phyloP scores from a whole-genome alignment of 78 protist species.

The Ministeria vibrans region DNA sequence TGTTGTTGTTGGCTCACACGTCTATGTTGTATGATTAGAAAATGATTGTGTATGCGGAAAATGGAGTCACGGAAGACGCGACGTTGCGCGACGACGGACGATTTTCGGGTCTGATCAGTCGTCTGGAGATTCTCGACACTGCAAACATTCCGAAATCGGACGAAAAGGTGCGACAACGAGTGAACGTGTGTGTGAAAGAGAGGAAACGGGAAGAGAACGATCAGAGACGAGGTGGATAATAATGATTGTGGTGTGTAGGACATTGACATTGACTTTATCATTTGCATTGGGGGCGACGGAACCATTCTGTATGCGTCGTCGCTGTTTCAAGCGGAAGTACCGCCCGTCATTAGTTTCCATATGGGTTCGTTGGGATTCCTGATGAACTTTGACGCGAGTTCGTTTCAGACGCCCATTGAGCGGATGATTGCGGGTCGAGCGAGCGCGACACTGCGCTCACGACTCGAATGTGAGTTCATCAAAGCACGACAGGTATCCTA shows the following conservation, averaged over 20 bases:
- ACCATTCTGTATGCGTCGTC: slow-evolving; percentile 59
- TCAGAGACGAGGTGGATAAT: background rate
- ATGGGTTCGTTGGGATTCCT: slow-evolving; percentile 82
- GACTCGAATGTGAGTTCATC: background rate
- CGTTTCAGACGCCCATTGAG: background rate
- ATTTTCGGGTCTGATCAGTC: too few relatives aligned
- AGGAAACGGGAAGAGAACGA: too few relatives aligned
- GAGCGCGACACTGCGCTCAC: background rate
- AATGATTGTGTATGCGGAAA: background rate
- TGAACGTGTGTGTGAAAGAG: too few relatives aligned
- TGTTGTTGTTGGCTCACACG: too few relatives aligned
- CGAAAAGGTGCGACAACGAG: too few relatives aligned
- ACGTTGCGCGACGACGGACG: too few relatives aligned
- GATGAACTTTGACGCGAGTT: slow-evolving; percentile 40
- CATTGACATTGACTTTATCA: slow-evolving; percentile 61
- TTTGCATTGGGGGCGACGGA: slow-evolving; percentile 89
- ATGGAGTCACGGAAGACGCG: background rate
- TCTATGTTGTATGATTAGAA: too few relatives aligned
- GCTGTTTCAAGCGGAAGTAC: slow-evolving; percentile 8
- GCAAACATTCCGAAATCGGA: too few relatives aligned
- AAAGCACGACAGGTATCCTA: too few relatives aligned
- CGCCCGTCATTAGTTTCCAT: slow-evolving; percentile 74
- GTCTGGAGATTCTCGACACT: too few relatives aligned
- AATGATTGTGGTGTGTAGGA: background rate
- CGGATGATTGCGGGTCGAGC: background rate